Evolutionary conservation across 352 stramenopile species (phyloP).

Genomic region (Phytophthora pseudosyringae): DNA sequence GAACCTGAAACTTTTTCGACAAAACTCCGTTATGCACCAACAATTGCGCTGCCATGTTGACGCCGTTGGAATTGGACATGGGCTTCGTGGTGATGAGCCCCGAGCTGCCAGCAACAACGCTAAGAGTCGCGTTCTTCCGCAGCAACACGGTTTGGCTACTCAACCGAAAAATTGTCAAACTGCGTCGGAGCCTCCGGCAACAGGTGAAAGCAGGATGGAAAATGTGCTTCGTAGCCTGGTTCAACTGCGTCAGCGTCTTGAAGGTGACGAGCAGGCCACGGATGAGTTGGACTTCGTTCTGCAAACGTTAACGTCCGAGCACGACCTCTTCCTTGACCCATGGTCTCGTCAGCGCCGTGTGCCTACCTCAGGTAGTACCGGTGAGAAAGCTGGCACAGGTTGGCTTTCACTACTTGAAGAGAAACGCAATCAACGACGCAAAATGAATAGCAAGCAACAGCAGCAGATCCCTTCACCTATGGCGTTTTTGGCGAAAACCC

Average conservation of each 20-base stretch:
- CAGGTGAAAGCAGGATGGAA: slow-evolving; percentile 79
- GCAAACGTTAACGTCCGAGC: slow-evolving; percentile 66
- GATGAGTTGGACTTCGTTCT: slow-evolving; percentile 71
- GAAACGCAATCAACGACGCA: slow-evolving; percentile 43
- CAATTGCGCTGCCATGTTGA: slow-evolving; percentile 71
- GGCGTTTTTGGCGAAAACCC: slow-evolving; percentile 26
- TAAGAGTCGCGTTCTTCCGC: slow-evolving; percentile 8
- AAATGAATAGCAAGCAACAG: slow-evolving; percentile 20
- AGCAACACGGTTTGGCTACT: slow-evolving; percentile 3
- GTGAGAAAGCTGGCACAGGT: slow-evolving; percentile 37
- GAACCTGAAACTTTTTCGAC: slow-evolving; percentile 63
- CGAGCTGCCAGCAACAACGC: neutral
- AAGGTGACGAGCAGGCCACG: slow-evolving; percentile 44
- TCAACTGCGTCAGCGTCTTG: slow-evolving; percentile 52
- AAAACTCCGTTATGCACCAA: slow-evolving; percentile 72
- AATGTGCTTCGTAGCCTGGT: slow-evolving; percentile 68
- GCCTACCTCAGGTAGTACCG: slow-evolving; percentile 12
- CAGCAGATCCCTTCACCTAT: slow-evolving; percentile 24
- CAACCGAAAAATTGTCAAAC: slow-evolving; percentile 1
- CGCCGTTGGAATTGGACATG: slow-evolving; percentile 53
- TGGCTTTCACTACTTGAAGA: slow-evolving; percentile 68
- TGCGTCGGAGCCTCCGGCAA: slow-evolving; percentile 19
- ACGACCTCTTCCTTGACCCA: slow-evolving; percentile 63
- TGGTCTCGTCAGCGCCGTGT: slow-evolving; percentile 35
- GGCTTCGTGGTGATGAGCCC: slow-evolving; percentile 10